Base-by-base conservation (phyloP, 2,329 filamentous ascomycete species). In the Alternaria viburni region DNA sequence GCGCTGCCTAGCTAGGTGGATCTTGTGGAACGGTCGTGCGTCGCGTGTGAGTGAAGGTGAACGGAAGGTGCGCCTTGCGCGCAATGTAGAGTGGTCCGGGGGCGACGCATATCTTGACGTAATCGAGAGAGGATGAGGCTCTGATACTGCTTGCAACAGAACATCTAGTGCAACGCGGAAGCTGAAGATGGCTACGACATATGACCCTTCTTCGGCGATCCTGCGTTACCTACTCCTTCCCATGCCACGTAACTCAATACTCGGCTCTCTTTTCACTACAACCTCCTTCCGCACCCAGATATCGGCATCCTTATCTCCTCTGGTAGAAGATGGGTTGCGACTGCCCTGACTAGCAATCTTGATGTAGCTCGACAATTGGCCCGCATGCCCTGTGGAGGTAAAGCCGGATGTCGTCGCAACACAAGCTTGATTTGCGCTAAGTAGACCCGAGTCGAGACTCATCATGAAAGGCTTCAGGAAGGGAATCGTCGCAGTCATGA, bases 401-500 rank as follows among this genome's bases (percentile, higher is more conserved):
- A 4, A 23, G 5, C 21, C 21, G 3, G 21, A 23, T 5, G 5
- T 23, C 21, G 21, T 23, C 3, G 21, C 28, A 30, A 30, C 28
- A 30, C 28, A 1, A 5, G 28, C 28, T 3, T 30, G 28, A 0
- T 30, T 1, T 30, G 28, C 28, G 28, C 28, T 30, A 1, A 1
- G 3, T 2, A 30, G 45, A 3, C 60, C 41, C 4, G 63, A 66
- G 23, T 66, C 60, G 11, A 66, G 52, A 17, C 63, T 66, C 13
- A 60, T 30, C 26, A 66, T 47, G 15, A 66, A 64, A 4, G 64
- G 61, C 30, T 61, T 64, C 6, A 64, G 44, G 36, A 64, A 66
- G 0, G 64, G 64, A 0, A 66, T 57, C 0, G 54, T 47, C 8
- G 64, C 12, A 3, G 64, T 46, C 56, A 66, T 61, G 0, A 66